phyloP scores from a whole-genome alignment of 2,329 filamentous ascomycete species.

The Pseudogymnoascus sp. region DNA sequence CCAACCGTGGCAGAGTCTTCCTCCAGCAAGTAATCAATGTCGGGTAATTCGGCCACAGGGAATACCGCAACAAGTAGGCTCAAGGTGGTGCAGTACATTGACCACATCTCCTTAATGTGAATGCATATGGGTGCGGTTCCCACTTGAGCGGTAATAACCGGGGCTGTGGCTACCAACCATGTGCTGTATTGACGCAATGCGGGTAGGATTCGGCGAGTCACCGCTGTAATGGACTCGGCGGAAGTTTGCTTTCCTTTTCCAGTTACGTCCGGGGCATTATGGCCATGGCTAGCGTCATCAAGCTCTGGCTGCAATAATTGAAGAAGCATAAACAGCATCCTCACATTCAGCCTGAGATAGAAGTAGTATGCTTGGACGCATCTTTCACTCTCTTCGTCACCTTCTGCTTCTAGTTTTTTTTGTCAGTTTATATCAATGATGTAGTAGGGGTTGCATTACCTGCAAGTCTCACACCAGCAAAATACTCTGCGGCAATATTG shows the following conservation, averaged over 20 bases:
- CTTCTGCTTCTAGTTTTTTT: constrained; percentile 38
- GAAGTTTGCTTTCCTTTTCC: constrained; percentile 28
- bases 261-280: constrained; percentile 36
- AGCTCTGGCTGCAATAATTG: constrained; percentile 64
- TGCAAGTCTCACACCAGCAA: constrained; percentile 53
- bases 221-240: constrained; percentile 44
- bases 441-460: constrained; percentile 33
- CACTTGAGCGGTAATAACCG: constrained; percentile 43
- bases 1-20: constrained; percentile 60
- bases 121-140: constrained; percentile 45
- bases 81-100: constrained; percentile 52
- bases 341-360: constrained; percentile 68
- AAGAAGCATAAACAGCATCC: constrained; percentile 64
- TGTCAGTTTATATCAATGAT: constrained; percentile 8
- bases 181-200: constrained; percentile 58
- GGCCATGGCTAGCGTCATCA: constrained; percentile 22
- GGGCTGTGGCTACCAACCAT: constrained; percentile 52
- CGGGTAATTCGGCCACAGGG: constrained; percentile 44
- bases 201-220: constrained; percentile 53
- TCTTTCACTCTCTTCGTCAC: constrained; percentile 21
- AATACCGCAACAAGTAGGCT: constrained; percentile 52
- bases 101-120: constrained; percentile 55
- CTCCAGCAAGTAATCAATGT: constrained; percentile 54
- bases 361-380: constrained; percentile 48
- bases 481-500: constrained; percentile 76